Evolutionary conservation across 768 basidiomycete genomes (phyloP), one percentile per base, ranked within the genome.

Genomic region (Brasilioporus rufonigricans): DNA sequence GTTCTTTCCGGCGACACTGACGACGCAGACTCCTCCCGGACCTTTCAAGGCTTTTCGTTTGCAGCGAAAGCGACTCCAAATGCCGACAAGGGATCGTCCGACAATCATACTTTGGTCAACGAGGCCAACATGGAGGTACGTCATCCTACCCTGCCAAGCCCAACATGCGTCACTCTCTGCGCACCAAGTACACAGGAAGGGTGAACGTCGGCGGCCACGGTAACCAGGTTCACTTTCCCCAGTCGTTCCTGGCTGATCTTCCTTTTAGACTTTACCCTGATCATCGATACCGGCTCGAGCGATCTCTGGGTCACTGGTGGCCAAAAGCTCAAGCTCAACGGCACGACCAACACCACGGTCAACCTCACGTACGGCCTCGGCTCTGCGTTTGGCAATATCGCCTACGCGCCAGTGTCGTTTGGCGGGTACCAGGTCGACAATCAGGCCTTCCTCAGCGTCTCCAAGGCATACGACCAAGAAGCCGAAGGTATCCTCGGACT

Each of bases 321-420:
- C 44, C 50, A 60, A 50, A 69, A 60, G 6, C 52, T 75, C 12
- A 52, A 68, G 7, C 46, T 73, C 11, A 63, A 65, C 31, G 65
- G 65, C n/a, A 50, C 58, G 29, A 73, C 76, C 13, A 63, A 67
- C 43, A 61, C 71, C 12, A 56, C 61, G 27, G 59, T 69, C 1
- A 65, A 66, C 44, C 60, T 71, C 33, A 67, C 69, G 19, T 79
- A 75, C 56, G 77, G 75, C 19, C 61, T 70, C n/a, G 77, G 77
- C 16, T 64, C 64, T 16, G 74, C 73, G 0, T 58, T 52, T 4
- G 77, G 77, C 8, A 62, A 59, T 32, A 67, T 79, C 46, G 67
- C 59, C 1, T 76, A 72, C 38, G 72, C 68, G 1, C 53, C 70
- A 21, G 69, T 79, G 14, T 48, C 62, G 3, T 64, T 79, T 12